These are phyloP conservation scores for Fraxinus paxiana DNA, from an alignment of 305 asterid species.

Conservation along the genomic window DNA sequence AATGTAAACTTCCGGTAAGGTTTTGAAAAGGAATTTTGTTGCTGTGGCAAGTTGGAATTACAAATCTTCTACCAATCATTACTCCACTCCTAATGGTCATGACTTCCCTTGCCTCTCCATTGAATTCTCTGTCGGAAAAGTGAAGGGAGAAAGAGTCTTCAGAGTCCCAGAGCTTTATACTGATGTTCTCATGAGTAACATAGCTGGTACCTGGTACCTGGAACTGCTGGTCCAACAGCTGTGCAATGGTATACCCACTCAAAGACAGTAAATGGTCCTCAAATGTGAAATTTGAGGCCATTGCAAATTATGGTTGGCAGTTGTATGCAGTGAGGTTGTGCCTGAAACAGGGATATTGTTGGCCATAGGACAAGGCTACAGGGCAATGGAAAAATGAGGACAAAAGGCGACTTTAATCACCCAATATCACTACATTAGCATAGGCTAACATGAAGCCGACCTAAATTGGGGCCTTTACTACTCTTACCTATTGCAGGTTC, in stretches of 20 bases:
- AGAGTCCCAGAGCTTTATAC: neutral
- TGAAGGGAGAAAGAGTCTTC: neutral
- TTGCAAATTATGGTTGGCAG: neutral
- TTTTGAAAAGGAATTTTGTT: neutral
- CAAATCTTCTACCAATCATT: neutral
- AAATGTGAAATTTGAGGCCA: neutral
- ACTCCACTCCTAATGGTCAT: neutral
- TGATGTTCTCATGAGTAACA: neutral
- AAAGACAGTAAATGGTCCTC: neutral
- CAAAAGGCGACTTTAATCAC: neutral
- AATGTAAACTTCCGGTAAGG: neutral
- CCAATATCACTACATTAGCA: neutral
- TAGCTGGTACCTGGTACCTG: neutral
- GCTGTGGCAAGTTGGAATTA: neutral
- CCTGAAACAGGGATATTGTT: neutral
- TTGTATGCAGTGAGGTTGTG: neutral
- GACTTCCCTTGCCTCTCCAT: neutral
- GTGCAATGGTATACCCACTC: neutral
- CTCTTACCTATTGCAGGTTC: neutral
- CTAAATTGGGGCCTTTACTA: neutral
- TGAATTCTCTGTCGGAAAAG: neutral
- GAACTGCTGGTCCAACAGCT: neutral
- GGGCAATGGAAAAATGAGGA: neutral
- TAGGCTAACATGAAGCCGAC: neutral
- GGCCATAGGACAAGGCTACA: neutral